Conservation (phyloP, 2,329 filamentous ascomycete species). For the Clarireedia paspali region DNA sequence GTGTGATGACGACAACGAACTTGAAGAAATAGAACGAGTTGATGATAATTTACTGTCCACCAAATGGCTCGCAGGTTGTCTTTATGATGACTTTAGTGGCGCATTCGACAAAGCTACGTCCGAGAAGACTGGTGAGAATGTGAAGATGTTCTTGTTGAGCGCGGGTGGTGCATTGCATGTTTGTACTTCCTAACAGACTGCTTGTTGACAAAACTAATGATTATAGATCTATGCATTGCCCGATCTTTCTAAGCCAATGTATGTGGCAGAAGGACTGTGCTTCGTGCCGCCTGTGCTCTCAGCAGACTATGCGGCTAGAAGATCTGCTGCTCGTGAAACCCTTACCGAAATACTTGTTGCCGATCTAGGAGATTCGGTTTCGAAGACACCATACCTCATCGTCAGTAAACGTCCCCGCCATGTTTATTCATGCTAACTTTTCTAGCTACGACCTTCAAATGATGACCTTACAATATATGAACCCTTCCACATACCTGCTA, state of each 20-base stretch:
- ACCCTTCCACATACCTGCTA: conserved; percentile 51
- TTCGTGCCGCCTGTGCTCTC: conserved; percentile 73
- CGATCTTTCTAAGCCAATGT: conserved; percentile 63
- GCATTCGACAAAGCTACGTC: conserved; percentile 40
- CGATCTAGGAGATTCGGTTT: conserved; percentile 70
- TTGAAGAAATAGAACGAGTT: conserved; percentile 70
- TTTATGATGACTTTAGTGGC: conserved; percentile 64
- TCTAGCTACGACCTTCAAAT: conserved; percentile 64
- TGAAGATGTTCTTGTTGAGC: conserved; percentile 71
- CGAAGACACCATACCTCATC: conserved; percentile 70
- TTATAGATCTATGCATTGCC: conserved; percentile 67
- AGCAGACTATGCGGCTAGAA: conserved; percentile 59
- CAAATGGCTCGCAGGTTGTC: conserved; percentile 75
- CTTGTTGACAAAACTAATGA: conserved; percentile 9
- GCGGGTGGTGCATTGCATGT: conserved; percentile 68
- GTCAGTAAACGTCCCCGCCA: conserved; percentile 40
- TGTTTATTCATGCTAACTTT: conserved; percentile 8
- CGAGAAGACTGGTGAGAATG: conserved; percentile 39
- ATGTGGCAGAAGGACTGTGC: conserved; percentile 66
- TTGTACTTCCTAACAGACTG: conserved; percentile 30
- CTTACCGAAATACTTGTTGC: conserved; percentile 76
- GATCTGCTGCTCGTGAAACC: conserved; percentile 63
- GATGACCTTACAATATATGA: conserved; percentile 86
- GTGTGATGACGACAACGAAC: conserved; percentile 72
- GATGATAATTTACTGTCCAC: conserved; percentile 48